Conservation (phyloP, 1,284 basidiomycete genomes). For the Leccinum fallax region DNA sequence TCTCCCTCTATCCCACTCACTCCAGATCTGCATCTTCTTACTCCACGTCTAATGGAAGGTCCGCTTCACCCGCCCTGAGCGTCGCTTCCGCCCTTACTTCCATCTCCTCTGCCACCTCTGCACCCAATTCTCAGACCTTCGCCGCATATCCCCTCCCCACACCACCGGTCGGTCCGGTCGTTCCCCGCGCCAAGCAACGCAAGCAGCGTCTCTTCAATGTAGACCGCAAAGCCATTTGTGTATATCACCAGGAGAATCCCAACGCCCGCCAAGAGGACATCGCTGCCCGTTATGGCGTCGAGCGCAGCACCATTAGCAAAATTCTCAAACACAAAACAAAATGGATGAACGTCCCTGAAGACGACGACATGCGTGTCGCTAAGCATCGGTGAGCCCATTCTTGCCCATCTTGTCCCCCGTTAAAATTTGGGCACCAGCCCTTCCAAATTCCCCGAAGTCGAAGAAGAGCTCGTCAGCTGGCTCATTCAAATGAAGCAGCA, state of each 20-base stretch:
- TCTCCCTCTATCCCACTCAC: conserved; percentile 40
- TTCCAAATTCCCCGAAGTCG: conserved; percentile 79
- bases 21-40: conserved; percentile 49
- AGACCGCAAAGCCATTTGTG: conserved; percentile 79
- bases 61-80: conserved; percentile 63
- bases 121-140: conserved; percentile 38
- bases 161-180: conserved; percentile 29
- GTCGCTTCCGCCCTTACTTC: conserved; percentile 54
- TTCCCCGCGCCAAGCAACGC: conserved; percentile 53
- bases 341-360: conserved; percentile 73
- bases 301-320: conserved; percentile 92
- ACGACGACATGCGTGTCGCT: conserved; percentile 56
- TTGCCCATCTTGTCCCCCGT: conserved; percentile 2
- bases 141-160: conserved; percentile 33
- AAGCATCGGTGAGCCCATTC: conserved; percentile 59
- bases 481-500: conserved; percentile 54
- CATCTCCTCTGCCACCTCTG: conserved; percentile 45
- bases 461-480: conserved; percentile 64
- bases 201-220: conserved; percentile 74
- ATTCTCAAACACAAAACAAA: conserved; percentile 83
- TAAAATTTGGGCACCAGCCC: conserved; percentile 45
- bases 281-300: conserved; percentile 73
- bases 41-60: conserved; percentile 50
- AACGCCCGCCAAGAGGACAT: conserved; percentile 81
- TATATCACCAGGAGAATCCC: conserved; percentile 63